Base-by-base conservation (phyloP, 805 yeast species). In the Ogataea saltuana region DNA sequence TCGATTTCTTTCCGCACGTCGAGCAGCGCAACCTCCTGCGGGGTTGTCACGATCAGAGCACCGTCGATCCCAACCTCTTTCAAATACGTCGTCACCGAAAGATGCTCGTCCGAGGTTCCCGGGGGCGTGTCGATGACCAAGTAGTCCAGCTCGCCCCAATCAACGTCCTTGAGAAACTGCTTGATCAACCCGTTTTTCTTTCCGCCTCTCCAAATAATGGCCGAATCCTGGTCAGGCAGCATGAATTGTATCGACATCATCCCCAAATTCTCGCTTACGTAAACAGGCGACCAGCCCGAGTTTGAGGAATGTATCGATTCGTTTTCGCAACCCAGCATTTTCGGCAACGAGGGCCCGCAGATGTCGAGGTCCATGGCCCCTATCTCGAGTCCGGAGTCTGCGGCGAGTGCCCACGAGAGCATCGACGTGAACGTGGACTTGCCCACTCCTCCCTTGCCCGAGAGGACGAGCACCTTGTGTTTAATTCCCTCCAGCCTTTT, bases 351-450 rank as follows among this genome's bases (percentile, higher is more conserved):
- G 0, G 99, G 99, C 0, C 99, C 99, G 67, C 99, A 93, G 27
- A 93, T 88, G 68, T 93, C 99, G 43, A 93, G 69, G 65, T 93
- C 99, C 93, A 93, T 87, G 27, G 96, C 91, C 3, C 98, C 99
- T 9, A 93, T 83, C 61, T 93, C 98, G 20, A 84, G 59, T 28
- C 79, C 83, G 44, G 79, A 85, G 57, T 82, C 84, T 1, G 89
- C 83, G 3, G 98, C 90, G 29, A 93, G 67, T 0, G 97, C 97
- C 97, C 97, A 93, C 15, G 95, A 81, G n/a, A 93, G 73, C 93
- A 93, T 85, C 4, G 96, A 78, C 0, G 98, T 86, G 61, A 93
- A 91, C 0, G 99, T 93, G 0, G 97, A 88, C 63, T 93, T 93
- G 1, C 99, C 99, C 1, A 93, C 99, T 10, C 99, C 99, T 12